These are phyloP conservation scores for Penicillium sp. DNA, from an alignment of 2,329 filamentous ascomycete genomes.

Conservation along the genomic window DNA sequence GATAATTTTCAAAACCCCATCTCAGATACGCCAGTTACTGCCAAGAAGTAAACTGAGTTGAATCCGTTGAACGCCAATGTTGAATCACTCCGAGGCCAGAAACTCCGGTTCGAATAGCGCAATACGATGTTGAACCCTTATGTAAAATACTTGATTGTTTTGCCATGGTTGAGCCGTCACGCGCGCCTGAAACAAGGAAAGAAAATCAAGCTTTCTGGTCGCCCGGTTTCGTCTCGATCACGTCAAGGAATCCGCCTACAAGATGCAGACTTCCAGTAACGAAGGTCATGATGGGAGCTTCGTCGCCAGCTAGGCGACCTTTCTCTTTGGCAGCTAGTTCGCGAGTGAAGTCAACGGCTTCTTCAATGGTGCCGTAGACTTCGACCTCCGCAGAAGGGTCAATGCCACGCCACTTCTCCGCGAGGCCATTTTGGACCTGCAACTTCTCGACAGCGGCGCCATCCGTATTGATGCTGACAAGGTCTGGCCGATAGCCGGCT, in stretches of 20 bases:
- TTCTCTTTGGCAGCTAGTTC: conserved; percentile 45
- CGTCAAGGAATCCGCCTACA: conserved; percentile 77
- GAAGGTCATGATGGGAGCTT: conserved; percentile 63
- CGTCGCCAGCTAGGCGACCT: conserved; percentile 33
- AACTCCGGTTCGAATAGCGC: conserved; percentile 22
- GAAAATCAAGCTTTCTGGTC: conserved; percentile 19
- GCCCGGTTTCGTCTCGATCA: conserved; percentile 61
- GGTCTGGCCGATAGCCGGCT: conserved; percentile 66
- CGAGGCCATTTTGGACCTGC: conserved; percentile 71
- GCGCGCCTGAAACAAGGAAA: neutral
- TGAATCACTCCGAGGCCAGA: conserved; percentile 4
- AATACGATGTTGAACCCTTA: conserved; percentile 27
- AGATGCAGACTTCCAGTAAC: conserved; percentile 86
- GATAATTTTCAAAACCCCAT: neutral
- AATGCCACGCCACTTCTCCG: conserved; percentile 62
- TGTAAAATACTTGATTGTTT: neutral
- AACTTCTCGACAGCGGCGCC: conserved; percentile 62
- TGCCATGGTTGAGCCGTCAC: neutral
- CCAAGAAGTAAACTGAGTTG: conserved; percentile 3
- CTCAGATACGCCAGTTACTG: neutral
- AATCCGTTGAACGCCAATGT: conserved; percentile 13
- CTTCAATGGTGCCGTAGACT: conserved; percentile 69
- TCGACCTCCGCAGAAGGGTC: conserved; percentile 59
- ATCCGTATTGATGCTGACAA: conserved; percentile 66
- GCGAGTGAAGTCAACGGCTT: conserved; percentile 67